Evolutionary conservation across 352 stramenopile species (phyloP), one percentile per base, ranked within the genome.

Genomic region (Phytophthora chlamydospora): DNA sequence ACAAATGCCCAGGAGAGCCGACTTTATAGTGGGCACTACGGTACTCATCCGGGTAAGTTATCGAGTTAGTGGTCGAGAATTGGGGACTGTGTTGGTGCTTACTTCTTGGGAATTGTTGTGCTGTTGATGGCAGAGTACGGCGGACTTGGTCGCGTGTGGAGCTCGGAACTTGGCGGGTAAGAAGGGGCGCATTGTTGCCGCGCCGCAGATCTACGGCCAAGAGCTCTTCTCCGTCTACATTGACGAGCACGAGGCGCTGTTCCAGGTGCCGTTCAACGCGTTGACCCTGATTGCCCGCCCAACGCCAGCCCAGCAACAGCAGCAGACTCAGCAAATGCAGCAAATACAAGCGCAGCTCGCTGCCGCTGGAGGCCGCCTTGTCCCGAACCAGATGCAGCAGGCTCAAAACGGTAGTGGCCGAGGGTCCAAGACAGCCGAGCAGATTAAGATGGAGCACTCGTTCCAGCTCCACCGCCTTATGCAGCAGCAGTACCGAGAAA

Each of bases 401-500:
- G 17, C 42, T 48, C 44, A 56, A 62, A 76, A 59, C 46, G 46
- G 49, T 6, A 73, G 53, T 36, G 19, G 27, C 4, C 51, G 56
- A 41, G 48, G 62, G 12, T 69, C 68, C 5, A 76, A 68, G 45
- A 68, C 58, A 14, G 42, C 63, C 17, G 81, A 93, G 46, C 76
- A 90, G 44, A 78, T 92, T 42, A 95, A 95, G 68, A 85, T 92
- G 64, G 86, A 95, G 65, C 83, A 95, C 57, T 93, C 86, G 6
- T 91, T 92, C 59, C 86, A 95, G 63, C 62, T 95, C 39, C 86
- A 95, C 59, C 84, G 86, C 0, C 71, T 95, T 33, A 95, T 95
- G 84, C 86, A 95, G 58, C 81, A 95, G 45, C 86, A 95, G 68
- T 95, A 92, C 51, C 82, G 84, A 31, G 86, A 95, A 64, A 95